phyloP scores from a whole-genome alignment of 331 rosid genomes.

The Stylosanthes scabra region DNA sequence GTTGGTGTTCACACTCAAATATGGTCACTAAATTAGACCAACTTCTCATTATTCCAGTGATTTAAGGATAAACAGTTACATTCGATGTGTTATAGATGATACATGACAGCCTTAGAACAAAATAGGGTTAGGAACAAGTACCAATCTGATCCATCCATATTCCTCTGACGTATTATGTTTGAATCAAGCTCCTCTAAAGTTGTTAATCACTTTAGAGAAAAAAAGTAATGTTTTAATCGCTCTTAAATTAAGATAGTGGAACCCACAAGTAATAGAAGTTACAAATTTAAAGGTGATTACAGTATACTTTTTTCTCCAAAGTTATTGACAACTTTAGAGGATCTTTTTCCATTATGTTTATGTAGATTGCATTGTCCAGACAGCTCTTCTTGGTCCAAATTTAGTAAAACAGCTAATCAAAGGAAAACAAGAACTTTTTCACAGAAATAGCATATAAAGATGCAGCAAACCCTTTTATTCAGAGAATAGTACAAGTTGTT shows the following conservation, averaged over 20 bases:
- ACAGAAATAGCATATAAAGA: constrained; percentile 5
- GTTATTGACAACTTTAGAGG: no score
- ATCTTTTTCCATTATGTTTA: neutral
- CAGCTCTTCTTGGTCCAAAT: neutral
- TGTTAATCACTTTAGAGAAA: no score
- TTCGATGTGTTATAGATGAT: constrained; percentile 18
- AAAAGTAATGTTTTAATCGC: no score
- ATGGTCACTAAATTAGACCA: constrained; percentile 23
- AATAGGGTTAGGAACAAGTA: constrained; percentile 23
- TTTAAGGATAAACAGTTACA: constrained; percentile 14
- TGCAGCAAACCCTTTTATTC: constrained; percentile 8
- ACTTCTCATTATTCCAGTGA: constrained; percentile 19
- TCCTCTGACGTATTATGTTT: constrained; percentile 7
- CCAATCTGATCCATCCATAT: constrained; percentile 13
- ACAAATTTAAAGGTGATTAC: no score
- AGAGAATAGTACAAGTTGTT: neutral
- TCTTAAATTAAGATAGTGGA: no score
- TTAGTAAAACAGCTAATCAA: constrained; percentile 4
- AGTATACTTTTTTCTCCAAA: no score
- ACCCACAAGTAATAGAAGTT: no score
- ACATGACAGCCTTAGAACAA: neutral
- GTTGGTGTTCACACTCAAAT: neutral
- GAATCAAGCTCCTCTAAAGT: no score
- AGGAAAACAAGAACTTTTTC: constrained; percentile 22
- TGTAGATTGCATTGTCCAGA: constrained; percentile 6